Evolutionary conservation across 2,329 filamentous ascomycete genomes (phyloP), one percentile per base, ranked within the genome.

Genomic region (Penicillium sp.): DNA sequence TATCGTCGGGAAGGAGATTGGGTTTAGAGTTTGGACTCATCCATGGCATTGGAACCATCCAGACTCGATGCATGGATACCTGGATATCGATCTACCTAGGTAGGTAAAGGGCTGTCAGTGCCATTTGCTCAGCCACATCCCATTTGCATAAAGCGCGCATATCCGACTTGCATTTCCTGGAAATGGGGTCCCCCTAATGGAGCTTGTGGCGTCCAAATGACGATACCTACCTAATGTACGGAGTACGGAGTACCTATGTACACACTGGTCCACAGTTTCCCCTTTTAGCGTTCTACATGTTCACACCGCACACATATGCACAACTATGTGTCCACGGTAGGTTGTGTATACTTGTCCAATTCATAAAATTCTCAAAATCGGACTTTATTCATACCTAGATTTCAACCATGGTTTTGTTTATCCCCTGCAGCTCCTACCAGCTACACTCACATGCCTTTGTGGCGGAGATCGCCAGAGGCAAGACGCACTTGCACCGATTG

Each of bases 131-230:
- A 42, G 38, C 57, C 53, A 42, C 53, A 49, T 44, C 41, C 43
- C 4, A 33, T 50, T 58, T 39, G n/a, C 29, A 35, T 23, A 23
- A 53, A 48, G 39, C 43, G 57, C 53, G 19, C 63, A 67, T 67
- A 64, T 59, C n/a, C 65, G 29, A 47, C 63, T 31, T 65, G 65
- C 65, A 67, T 67, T 62, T 66, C 65, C 65, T 66, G 65, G 65
- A 61, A 67, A 53, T 55, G 53, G 60, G 62, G 55, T 57, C 48
- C 36, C 59, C 52, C 52, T 21, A 45, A 59, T 64, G 42, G 54
- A 53, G 36, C 21, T 42, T 25, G 60, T 63, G 59, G 60, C 49
- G 57, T 47, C 23, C 33, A 53, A 29, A 39, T 47, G 55, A 45
- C 38, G 33, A 25, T 56, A 38, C 8, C 3, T 31, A 31, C n/a